These are phyloP conservation scores for Colletotrichum sansevieriae DNA, from an alignment of 2,329 filamentous ascomycete species.

Conservation along the genomic window DNA sequence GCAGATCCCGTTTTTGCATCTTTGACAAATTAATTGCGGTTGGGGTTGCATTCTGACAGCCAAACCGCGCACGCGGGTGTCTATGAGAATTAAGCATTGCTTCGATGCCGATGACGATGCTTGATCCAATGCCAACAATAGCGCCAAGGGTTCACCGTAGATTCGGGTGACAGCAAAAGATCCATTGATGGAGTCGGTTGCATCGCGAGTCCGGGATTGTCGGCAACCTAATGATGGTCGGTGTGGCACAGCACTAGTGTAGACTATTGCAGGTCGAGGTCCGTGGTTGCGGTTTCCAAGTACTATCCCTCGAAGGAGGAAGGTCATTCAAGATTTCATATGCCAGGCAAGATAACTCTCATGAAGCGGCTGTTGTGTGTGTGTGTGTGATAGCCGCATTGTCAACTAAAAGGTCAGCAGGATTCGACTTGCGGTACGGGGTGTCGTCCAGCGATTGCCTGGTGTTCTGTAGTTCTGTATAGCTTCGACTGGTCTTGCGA, in stretches of 20 bases:
- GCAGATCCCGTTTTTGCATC: conserved; percentile 15
- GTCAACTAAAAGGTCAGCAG: conserved; percentile 9
- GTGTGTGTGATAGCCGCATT: background rate
- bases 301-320: background rate
- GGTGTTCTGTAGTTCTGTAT: background rate
- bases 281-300: background rate
- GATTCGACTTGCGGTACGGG: conserved; percentile 1
- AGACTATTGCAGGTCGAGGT: conserved; percentile 6
- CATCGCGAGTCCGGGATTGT: conserved; percentile 27
- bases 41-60: background rate
- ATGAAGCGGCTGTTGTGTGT: background rate
- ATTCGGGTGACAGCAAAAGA: conserved; percentile 29
- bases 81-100: background rate
- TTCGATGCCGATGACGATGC: background rate
- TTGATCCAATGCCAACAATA: conserved; percentile 7
- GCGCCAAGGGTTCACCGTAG: conserved; percentile 27
- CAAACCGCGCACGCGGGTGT: background rate
- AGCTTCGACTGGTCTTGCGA: background rate
- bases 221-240: conserved; percentile 29
- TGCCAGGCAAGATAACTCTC: background rate
- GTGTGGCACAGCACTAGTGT: conserved; percentile 32
- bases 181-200: conserved; percentile 33
- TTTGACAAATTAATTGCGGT: conserved; percentile 1
- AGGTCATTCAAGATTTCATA: background rate
- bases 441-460: background rate